Base-by-base conservation (phyloP, 2,329 filamentous ascomycete species). In the Tolypocladium album region DNA sequence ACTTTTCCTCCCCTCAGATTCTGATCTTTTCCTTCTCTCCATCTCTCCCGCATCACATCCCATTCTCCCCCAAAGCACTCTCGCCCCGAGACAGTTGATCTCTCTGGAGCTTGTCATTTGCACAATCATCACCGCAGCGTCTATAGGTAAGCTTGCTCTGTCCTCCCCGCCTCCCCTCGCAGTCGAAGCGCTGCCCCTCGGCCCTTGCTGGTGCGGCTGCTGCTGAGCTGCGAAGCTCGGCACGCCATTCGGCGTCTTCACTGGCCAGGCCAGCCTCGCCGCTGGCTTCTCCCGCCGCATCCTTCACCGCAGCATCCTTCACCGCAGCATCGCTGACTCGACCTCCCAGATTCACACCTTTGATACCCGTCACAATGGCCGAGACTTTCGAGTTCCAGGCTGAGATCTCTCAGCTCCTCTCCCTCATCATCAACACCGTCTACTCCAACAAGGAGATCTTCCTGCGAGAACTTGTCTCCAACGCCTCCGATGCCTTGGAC, bases 401-500 rank as follows among this genome's bases (percentile, higher is more conserved):
- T 89, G 94, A 99, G 90, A 99, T 99, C 77, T 97, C 93, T 89
- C 94, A 99, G 90, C 90, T 99, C 68, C 89, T 99, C 76, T 92
- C 88, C 70, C 90, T 99, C 77, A 99, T 99, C 82, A 99, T 99
- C 87, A 99, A 99, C 90, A 97, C 94, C 68, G 94, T 99, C 83
- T 99, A 97, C 86, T 97, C 92, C 71, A 99, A 99, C 89, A 99
- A 99, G 86, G 94, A 97, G 82, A 97, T 99, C 77, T 99, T 99
- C 88, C 82, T 99, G 72, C 85, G 94, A 88, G 94, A 99, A 82
- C 77, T 99, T 71, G 90, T 99, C 74, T 97, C 94, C 82, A 99
- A 99, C 82, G 88, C 89, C 75, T 97, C 93, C 73, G 94, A 99
- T 88, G 94, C 94, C 63, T 86, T 99, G 71, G 94, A 99, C 89